Evolutionary conservation across 176 grass and related monocot genomes (phyloP).

Genomic region (Chrysopogon serrulatus): DNA sequence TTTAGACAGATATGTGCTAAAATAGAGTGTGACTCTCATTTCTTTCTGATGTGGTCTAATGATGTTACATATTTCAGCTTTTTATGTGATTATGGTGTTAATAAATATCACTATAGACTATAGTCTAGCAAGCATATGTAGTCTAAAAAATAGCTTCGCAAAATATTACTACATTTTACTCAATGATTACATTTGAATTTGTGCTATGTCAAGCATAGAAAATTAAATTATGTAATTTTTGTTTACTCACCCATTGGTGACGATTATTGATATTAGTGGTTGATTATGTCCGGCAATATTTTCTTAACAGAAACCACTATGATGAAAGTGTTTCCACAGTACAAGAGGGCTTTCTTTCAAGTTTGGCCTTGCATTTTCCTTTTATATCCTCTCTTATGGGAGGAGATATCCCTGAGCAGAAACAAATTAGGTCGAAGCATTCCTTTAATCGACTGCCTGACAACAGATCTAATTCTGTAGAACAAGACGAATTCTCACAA

Average conservation of each 20-base stretch:
- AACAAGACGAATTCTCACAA: slow-evolving; percentile 13
- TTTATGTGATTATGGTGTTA: not conserved
- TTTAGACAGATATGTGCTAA: not conserved
- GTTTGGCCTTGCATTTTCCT: slow-evolving; percentile 53
- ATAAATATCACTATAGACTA: not conserved
- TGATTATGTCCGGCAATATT: slow-evolving; percentile 13
- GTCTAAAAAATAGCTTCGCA: not conserved
- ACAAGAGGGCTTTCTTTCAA: slow-evolving; percentile 65
- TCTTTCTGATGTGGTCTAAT: not conserved
- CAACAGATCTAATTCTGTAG: slow-evolving; percentile 19
- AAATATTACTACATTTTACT: not conserved
- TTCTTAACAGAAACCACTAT: slow-evolving; percentile 30
- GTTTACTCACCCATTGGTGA: not conserved
- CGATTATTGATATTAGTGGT: not conserved
- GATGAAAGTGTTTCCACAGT: slow-evolving; percentile 33
- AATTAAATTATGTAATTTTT: not conserved
- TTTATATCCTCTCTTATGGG: slow-evolving; percentile 70
- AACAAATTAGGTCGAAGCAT: slow-evolving; percentile 19
- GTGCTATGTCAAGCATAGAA: not conserved
- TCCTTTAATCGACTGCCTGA: slow-evolving; percentile 10
- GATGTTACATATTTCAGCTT: not conserved
- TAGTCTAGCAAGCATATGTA: not conserved
- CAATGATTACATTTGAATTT: not conserved
- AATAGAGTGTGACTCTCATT: not conserved
- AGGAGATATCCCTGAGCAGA: slow-evolving; percentile 34